Evolutionary conservation across 805 yeast species (phyloP), one percentile per base, ranked within the genome.

Genomic region (Candida michaelii): DNA sequence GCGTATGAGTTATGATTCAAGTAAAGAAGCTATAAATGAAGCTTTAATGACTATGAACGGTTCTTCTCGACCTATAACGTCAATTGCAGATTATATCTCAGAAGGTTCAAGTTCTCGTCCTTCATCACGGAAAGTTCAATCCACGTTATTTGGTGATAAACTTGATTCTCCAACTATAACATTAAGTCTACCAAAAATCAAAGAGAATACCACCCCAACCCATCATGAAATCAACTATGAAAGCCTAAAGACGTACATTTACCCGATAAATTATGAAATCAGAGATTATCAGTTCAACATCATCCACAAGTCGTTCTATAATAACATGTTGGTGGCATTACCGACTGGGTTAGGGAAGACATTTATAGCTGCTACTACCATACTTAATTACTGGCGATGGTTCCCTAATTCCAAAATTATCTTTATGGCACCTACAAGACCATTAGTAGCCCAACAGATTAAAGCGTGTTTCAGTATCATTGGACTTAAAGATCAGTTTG

Each of bases 291-390:
- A 93, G 64, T 81, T 73, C 56, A 82, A 83, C 50, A 89, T 93
- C 42, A 88, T 89, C 2, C 69, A 72, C 35, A 76, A 79, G 44
- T 83, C 97, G 0, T 66, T 93, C 27, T 80, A 77, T 53, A 72
- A 81, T 47, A 93, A 93, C 56, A 59, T 84, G 3, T 67, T 93
- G 17, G 91, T 95, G 57, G 95, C 97, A 0, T 77, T 93, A 12
- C 99, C 99, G 0, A 93, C 99, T 0, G 99, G 99, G 51, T 71
- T 90, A 60, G 99, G 99, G 30, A 93, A 93, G 65, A 93, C 99
- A 0, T 89, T 93, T 50, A 89, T 93, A 56, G 98, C 99, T 1
- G 82, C 95, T 27, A 84, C 96, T 0, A 91, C 91, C 16, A 93
- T 93, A 89, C 71, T 89, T 43, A 93, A 93, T 58, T 93, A 76